phyloP scores from a whole-genome alignment of 140 eudicot genomes.

The Ambrosia hybrid region DNA sequence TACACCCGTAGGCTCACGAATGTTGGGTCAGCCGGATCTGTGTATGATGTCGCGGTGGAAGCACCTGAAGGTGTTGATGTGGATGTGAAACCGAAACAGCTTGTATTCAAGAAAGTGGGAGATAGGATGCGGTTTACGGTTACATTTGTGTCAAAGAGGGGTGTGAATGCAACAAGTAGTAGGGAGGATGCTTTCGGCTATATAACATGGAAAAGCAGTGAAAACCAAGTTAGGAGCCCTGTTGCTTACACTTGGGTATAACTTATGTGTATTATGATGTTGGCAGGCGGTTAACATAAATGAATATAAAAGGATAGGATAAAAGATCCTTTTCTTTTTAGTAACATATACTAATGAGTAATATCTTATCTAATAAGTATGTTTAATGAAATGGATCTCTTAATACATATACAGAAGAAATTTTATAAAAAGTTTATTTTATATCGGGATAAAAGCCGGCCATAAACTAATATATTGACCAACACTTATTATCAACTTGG shows the following conservation, averaged over 20 bases:
- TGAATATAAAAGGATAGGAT: not conserved
- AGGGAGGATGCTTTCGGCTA: conserved; percentile 54
- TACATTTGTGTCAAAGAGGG: conserved; percentile 56
- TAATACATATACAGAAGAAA: too few relatives aligned
- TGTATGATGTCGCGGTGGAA: conserved; percentile 42
- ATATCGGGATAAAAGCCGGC: too few relatives aligned
- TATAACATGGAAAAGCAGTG: conserved; percentile 52
- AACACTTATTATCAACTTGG: too few relatives aligned
- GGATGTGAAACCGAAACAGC: conserved; percentile 58
- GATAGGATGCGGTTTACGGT: conserved; percentile 66
- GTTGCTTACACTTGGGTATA: conserved; percentile 65
- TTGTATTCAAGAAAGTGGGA: conserved; percentile 61
- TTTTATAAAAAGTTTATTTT: too few relatives aligned
- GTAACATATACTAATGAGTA: too few relatives aligned
- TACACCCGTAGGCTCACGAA: conserved; percentile 76
- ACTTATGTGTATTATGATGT: not conserved
- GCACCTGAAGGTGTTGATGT: conserved; percentile 56
- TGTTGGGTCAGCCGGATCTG: conserved; percentile 60
- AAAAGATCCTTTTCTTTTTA: not conserved
- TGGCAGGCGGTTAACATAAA: not conserved
- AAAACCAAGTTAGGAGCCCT: conserved; percentile 71
- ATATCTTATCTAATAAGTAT: too few relatives aligned
- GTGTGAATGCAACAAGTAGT: not conserved
- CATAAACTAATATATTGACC: too few relatives aligned
- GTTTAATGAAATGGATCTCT: too few relatives aligned